A percentile compares a stretch with the other conserved stretches of the same genome.
These are phyloP conservation scores for Polyporus tsugae DNA, from an alignment of 1,284 basidiomycete genomes.

Conservation along the genomic window DNA sequence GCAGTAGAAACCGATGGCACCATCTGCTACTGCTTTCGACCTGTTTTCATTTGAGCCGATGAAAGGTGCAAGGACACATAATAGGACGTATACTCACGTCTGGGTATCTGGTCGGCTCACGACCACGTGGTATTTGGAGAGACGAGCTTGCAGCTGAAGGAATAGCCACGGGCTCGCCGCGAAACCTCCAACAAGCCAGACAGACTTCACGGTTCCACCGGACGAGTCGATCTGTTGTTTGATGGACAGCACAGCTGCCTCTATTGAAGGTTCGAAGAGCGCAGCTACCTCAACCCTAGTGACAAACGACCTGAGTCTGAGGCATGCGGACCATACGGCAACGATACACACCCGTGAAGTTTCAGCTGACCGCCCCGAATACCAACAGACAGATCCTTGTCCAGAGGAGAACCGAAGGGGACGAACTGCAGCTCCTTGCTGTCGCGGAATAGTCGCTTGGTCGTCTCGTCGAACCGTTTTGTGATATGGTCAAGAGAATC, in stretches of 20 bases:
- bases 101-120: conserved; percentile 80
- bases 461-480: conserved; percentile 80
- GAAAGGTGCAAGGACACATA: no score
- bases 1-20: conserved; percentile 82
- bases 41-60: conserved; percentile 43
- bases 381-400: conserved; percentile 73
- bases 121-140: conserved; percentile 60
- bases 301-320: not conserved
- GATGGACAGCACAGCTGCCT: conserved; percentile 75
- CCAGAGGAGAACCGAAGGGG: conserved; percentile 78
- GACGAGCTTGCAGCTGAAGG: conserved; percentile 72
- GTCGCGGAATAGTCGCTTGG: conserved; percentile 78
- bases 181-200: conserved; percentile 83
- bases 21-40: conserved; percentile 83
- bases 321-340: not conserved
- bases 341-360: conserved; percentile 62
- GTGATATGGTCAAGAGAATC: conserved; percentile 78
- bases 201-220: conserved; percentile 72
- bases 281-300: conserved; percentile 67
- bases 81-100: conserved; percentile 52
- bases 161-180: conserved; percentile 83
- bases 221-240: conserved; percentile 73
- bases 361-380: conserved; percentile 77
- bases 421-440: conserved; percentile 73
- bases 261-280: conserved; percentile 79